These are phyloP conservation scores for Chalciporus pseudorubinellus DNA, from an alignment of 768 basidiomycete genomes.

Conservation along the genomic window DNA sequence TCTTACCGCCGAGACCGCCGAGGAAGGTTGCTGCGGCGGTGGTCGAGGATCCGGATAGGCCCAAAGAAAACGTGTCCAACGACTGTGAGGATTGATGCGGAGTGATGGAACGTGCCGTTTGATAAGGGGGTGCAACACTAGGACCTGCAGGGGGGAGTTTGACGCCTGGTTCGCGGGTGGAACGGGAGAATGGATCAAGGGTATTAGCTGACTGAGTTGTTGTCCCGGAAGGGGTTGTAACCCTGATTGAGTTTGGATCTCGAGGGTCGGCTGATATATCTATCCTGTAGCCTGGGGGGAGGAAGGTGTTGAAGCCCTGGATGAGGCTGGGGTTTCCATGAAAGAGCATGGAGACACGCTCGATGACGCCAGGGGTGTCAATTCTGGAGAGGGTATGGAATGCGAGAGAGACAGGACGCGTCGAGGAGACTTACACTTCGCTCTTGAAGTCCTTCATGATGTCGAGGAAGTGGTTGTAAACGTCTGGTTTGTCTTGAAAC, in stretches of 20 bases:
- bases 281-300: conserved; percentile 92
- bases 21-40: conserved; percentile 66
- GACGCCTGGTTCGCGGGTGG: conserved; percentile 29
- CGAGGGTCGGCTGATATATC: conserved; percentile 72
- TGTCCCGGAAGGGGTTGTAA: conserved; percentile 76
- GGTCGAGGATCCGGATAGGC: conserved; percentile 45
- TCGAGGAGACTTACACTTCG: conserved; percentile 63
- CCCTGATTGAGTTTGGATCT: conserved; percentile 72
- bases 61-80: conserved; percentile 46
- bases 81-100: conserved; percentile 40
- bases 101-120: conserved; percentile 52
- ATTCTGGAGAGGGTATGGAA: conserved; percentile 53
- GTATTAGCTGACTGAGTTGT: conserved; percentile 61
- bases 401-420: background rate
- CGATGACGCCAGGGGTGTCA: conserved; percentile 96
- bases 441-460: conserved; percentile 99
- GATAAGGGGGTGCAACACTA: conserved; percentile 31
- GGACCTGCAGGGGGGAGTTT: conserved; percentile 29
- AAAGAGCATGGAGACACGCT: conserved; percentile 90
- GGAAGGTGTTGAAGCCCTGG: conserved; percentile 97
- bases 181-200: conserved; percentile 30
- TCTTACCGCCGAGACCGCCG: conserved; percentile 53
- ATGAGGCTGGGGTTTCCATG: conserved; percentile 88
- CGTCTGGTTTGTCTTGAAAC: conserved; percentile 86
- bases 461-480: conserved; percentile 92